phyloP scores from a whole-genome alignment of 1,139 yeast genomes.

The Schwanniomyces etchellsii region DNA sequence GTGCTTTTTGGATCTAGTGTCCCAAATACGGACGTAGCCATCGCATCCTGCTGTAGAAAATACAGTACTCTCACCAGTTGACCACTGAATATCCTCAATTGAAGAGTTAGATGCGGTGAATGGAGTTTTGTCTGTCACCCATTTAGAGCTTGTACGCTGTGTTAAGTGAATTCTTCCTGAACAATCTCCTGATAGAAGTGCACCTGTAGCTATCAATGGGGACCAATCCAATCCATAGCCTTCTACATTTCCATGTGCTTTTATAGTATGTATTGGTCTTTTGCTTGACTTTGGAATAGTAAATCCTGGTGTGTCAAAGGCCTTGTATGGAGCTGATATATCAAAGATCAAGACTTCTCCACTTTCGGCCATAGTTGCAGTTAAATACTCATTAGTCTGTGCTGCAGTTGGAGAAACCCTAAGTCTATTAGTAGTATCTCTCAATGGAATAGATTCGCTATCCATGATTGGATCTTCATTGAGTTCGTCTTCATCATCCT shows the following conservation, averaged over 20 bases:
- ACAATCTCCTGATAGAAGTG: slow-evolving; percentile 84
- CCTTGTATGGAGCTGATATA: slow-evolving; percentile 68
- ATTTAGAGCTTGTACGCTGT: slow-evolving; percentile 66
- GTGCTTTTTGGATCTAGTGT: slow-evolving; percentile 87
- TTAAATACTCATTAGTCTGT: slow-evolving; percentile 73
- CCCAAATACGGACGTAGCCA: slow-evolving; percentile 94
- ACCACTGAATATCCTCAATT: slow-evolving; percentile 96
- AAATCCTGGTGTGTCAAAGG: slow-evolving; percentile 85
- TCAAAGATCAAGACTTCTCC: slow-evolving; percentile 90
- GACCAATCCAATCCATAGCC: slow-evolving; percentile 99
- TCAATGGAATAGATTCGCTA: slow-evolving; percentile 70
- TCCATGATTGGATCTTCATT: slow-evolving; percentile 82
- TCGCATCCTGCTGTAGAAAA: slow-evolving; percentile 93
- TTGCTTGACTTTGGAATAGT: slow-evolving; percentile 72
- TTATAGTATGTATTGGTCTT: slow-evolving; percentile 80
- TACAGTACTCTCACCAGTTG: slow-evolving; percentile 84
- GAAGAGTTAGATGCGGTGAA: slow-evolving; percentile 67
- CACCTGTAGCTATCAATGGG: slow-evolving; percentile 73
- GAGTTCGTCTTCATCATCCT: slow-evolving; percentile 63
- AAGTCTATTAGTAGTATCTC: slow-evolving; percentile 82
- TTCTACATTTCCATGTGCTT: slow-evolving; percentile 89
- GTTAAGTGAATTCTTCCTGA: slow-evolving; percentile 80
- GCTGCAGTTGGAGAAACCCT: slow-evolving; percentile 77
- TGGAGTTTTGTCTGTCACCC: slow-evolving; percentile 86
- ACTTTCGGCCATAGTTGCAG: slow-evolving; percentile 85